Percentiles rank a stretch among this genome's conserved stretches.
These are phyloP conservation scores for Ophiostoma novo-ulmi DNA, from an alignment of 2,329 filamentous ascomycete genomes.

Conservation along the genomic window DNA sequence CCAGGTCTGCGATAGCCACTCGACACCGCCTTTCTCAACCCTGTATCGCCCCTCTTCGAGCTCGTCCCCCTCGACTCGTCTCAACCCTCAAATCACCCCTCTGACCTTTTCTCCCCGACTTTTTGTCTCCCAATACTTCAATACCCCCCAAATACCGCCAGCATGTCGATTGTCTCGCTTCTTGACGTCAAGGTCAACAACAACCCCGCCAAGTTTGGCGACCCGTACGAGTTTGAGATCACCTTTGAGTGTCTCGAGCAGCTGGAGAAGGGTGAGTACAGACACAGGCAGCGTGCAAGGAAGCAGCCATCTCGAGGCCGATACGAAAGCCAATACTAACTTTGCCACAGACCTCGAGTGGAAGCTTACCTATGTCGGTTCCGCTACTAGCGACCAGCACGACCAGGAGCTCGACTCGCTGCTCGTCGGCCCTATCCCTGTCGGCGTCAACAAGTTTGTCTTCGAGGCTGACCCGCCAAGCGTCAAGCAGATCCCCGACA, in stretches of 20 bases:
- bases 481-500: conserved; percentile 82
- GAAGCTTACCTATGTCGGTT: conserved; percentile 98
- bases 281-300: not conserved
- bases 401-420: conserved; percentile 98
- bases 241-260: conserved; percentile 97
- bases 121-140: not conserved
- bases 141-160: conserved; percentile 31
- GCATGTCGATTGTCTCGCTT: conserved; percentile 93
- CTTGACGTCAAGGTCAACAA: conserved; percentile 94
- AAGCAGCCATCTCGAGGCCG: not conserved
- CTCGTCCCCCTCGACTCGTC: not conserved
- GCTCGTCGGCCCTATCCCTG: conserved; percentile 92
- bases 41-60: not conserved
- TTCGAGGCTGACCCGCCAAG: conserved; percentile 94
- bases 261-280: conserved; percentile 72
- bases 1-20: not conserved
- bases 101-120: not conserved
- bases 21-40: conserved; percentile 12
- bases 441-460: conserved; percentile 97
- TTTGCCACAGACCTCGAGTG: conserved; percentile 76
- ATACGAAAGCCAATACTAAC: not conserved
- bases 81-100: not conserved
- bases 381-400: conserved; percentile 92
- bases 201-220: conserved; percentile 91
- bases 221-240: conserved; percentile 95